Conservation (phyloP, 805 yeast species). For the Candida ficus region DNA sequence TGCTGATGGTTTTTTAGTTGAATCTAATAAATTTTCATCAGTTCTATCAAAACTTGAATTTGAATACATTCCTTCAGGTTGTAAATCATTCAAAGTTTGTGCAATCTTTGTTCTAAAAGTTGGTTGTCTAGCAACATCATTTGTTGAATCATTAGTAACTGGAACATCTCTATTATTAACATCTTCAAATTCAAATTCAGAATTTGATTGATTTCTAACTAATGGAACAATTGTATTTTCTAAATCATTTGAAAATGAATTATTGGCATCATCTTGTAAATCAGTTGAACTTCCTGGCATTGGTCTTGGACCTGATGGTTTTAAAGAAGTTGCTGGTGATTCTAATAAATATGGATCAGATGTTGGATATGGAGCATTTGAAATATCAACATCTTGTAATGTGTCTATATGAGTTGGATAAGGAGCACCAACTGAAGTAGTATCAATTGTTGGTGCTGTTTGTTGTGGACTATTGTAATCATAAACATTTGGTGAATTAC, state of each 20-base stretch:
- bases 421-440: constrained; percentile 6
- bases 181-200: constrained; percentile 1
- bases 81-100: constrained; percentile 19
- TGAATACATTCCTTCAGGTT: constrained; percentile 15
- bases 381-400: background rate
- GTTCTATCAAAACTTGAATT: constrained; percentile 12
- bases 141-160: background rate
- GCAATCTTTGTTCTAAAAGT: constrained; percentile 25
- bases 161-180: background rate
- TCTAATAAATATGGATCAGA: background rate
- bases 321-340: constrained; percentile 9
- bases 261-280: background rate
- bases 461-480: constrained; percentile 1
- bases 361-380: constrained; percentile 18
- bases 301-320: constrained; percentile 25
- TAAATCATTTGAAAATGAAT: background rate
- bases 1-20: background rate
- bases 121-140: constrained; percentile 15
- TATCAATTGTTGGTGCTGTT: constrained; percentile 1
- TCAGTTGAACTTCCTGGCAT: constrained; percentile 18
- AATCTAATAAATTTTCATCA: constrained; percentile 9
- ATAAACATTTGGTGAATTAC: background rate
- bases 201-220: background rate
- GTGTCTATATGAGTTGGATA: constrained; percentile 1
- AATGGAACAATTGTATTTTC: background rate